Base-by-base conservation (phyloP, 108 stramenopile genomes). In the Cyclotella sp. region DNA sequence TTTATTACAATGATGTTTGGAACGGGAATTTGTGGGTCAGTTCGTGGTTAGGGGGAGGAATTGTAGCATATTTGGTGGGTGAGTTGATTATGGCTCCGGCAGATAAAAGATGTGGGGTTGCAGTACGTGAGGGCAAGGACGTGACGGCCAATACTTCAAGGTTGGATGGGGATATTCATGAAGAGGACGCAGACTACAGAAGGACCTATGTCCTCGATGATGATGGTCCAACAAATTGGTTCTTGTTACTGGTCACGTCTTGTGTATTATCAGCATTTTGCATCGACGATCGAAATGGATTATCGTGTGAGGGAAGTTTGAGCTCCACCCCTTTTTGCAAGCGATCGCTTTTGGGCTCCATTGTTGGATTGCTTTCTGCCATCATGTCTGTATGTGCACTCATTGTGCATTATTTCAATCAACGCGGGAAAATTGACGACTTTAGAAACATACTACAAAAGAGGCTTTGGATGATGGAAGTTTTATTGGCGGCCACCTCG, bases 1-100 rank as follows among this genome's bases (percentile, higher is more conserved):
- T 52, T 22, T 68, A 18, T 40, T 57, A 63, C 14, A 63, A 57
- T 26, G 49, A 63, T 14, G 59, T 73, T 29, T 80, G 57, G 72
- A 80, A 80, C 69, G 47, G 28, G 30, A 80, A 80, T 64, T 45
- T 73, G 1, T 80, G 79, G 79, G 53, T 72, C 8, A 40, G 52
- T 44, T 43, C 72, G 9, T 80, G 79, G 79, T 22, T 73, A 0
- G 79, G 79, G 27, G 68, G 44, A 28, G 73, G 67, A 0, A 28
- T 80, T 26, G 59, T 68, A 27, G 18, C 73, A 7, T 55, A 41
- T 69, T 63, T 80, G 58, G 67, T 74, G 3, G 79, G 79, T 55
- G 58, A 59, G n/a, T 61, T 80, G 54, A 13, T 80, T 30, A 53
- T 80, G 61, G 79, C 62, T 12, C 49, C 67, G 41, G 65, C 71